Evolutionary conservation across 768 basidiomycete species (phyloP).

Genomic region (Boletus eberwhitei): DNA sequence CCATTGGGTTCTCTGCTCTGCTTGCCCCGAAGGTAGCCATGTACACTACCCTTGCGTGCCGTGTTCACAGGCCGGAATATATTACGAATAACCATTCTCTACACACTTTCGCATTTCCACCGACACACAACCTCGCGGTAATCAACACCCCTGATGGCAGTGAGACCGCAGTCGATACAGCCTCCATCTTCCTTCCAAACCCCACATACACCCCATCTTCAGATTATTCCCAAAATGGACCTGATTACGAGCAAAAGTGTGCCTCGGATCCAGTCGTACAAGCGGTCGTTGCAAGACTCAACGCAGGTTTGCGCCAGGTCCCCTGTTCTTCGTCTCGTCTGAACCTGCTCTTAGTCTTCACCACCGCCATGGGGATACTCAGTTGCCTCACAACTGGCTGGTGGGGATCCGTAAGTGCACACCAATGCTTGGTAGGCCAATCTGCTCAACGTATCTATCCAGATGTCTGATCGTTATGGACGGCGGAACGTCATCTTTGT

Average conservation of each 20-base stretch:
- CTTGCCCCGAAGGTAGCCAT: constrained; percentile 72
- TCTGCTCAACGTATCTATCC: neutral
- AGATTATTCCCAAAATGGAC: neutral
- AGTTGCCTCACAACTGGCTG: constrained; percentile 77
- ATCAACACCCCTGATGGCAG: neutral
- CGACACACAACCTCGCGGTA: neutral
- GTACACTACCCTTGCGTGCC: constrained; percentile 71
- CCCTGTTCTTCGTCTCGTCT: neutral
- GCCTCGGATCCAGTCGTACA: constrained; percentile 68
- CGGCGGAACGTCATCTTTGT: constrained; percentile 62
- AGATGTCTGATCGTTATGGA: constrained; percentile 79
- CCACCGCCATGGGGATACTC: constrained; percentile 65
- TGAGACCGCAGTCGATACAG: neutral
- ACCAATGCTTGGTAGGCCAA: neutral
- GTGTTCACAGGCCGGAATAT: constrained; percentile 60
- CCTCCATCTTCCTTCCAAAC: constrained; percentile 2
- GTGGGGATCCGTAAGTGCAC: constrained; percentile 73
- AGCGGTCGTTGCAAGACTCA: constrained; percentile 66
- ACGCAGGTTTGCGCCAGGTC: constrained; percentile 45
- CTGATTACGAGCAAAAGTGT: constrained; percentile 37
- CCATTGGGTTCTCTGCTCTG: constrained; percentile 53
- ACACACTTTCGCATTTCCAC: neutral
- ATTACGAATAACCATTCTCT: neutral
- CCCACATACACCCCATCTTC: neutral
- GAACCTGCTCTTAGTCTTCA: constrained; percentile 46